Percentiles rank a stretch among this genome's conserved stretches.
Conservation (phyloP, 352 stramenopile species). For the Phytopythium helicoides region DNA sequence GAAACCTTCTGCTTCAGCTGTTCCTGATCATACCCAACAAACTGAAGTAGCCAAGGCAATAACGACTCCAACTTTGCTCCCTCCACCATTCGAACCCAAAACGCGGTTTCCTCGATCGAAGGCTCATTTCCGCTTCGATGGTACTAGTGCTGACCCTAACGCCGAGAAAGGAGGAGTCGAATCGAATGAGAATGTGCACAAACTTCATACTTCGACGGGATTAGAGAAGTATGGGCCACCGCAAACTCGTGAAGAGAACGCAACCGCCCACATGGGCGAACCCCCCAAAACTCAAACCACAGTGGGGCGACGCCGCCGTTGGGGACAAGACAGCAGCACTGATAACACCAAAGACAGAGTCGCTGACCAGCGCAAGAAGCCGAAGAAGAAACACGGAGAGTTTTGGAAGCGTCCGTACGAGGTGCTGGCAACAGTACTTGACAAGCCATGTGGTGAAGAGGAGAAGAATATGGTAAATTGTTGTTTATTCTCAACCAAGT, state of each 20-base stretch:
- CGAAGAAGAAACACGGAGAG: constrained; percentile 38
- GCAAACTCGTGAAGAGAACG: not conserved
- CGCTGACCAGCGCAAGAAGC: constrained; percentile 14
- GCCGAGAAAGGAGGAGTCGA: too few species aligned
- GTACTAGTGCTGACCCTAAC: constrained; percentile 22
- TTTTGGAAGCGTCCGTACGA: constrained; percentile 82
- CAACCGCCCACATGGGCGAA: too few species aligned
- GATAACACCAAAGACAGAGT: not conserved
- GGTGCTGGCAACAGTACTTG: constrained; percentile 61
- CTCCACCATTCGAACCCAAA: not conserved
- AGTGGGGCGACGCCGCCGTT: not conserved
- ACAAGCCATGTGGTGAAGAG: constrained; percentile 9
- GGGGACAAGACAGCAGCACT: not conserved
- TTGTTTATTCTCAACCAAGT: too few species aligned
- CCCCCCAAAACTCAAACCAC: not conserved
- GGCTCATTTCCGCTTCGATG: constrained; percentile 42
- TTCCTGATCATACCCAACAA: too few species aligned
- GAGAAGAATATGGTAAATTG: not conserved
- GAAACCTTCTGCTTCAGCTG: not conserved
- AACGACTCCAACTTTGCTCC: not conserved
- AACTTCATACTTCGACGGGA: constrained; percentile 1
- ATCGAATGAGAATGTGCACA: not conserved
- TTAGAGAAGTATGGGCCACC: constrained; percentile 62
- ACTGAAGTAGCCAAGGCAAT: not conserved
- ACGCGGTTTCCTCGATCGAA: constrained; percentile 17